Conservation (phyloP, 306 rosid species). For the Cicer cuneatum region DNA sequence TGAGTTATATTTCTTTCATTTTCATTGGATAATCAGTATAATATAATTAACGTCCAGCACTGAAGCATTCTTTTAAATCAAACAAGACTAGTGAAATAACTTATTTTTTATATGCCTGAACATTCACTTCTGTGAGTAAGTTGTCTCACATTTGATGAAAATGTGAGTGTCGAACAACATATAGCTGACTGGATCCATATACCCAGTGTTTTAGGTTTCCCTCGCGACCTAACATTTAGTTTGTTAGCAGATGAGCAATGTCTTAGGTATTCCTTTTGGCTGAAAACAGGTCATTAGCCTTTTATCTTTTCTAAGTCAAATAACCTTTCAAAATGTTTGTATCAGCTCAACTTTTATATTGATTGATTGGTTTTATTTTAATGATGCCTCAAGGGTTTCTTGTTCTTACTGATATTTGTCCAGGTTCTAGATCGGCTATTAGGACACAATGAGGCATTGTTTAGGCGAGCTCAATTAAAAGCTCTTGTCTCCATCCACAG, state of each 20-base stretch:
- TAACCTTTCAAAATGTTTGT: constrained; percentile 25
- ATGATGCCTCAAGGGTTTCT: constrained; percentile 6
- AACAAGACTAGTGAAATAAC: background rate
- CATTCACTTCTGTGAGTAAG: background rate
- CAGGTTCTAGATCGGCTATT: constrained; percentile 81
- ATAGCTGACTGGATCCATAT: background rate
- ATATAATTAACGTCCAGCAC: too few relatives aligned
- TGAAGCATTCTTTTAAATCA: background rate
- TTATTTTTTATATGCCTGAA: background rate
- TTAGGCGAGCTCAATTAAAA: constrained; percentile 93
- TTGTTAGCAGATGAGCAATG: constrained; percentile 19
- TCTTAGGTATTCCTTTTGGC: constrained; percentile 35
- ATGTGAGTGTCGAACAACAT: background rate
- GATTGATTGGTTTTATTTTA: background rate
- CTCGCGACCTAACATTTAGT: background rate
- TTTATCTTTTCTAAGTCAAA: constrained; percentile 18
- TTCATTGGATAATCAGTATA: background rate
- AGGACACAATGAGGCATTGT: constrained; percentile 91
- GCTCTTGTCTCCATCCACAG: constrained; percentile 93
- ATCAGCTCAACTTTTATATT: constrained; percentile 16
- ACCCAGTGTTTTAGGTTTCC: background rate
- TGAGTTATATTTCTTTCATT: constrained; percentile 14
- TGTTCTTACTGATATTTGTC: constrained; percentile 39
- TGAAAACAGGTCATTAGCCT: constrained; percentile 17
- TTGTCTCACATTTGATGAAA: background rate